Conservation (phyloP, 2,329 filamentous ascomycete genomes). For the Aspergillus aculeatus region DNA sequence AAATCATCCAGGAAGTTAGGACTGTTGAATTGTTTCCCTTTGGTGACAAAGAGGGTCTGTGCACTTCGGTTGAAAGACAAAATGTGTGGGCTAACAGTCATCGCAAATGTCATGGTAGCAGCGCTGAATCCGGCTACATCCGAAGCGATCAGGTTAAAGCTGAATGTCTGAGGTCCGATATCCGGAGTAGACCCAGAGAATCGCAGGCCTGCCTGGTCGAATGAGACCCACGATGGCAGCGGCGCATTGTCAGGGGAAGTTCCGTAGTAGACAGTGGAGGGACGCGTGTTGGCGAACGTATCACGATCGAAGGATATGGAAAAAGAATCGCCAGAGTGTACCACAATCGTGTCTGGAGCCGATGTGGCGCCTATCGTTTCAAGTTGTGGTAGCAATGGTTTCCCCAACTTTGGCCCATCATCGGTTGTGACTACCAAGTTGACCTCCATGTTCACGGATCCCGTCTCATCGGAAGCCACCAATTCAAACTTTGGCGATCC, state of each 20-base stretch:
- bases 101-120: slow-evolving; percentile 63
- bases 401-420: slow-evolving; percentile 36
- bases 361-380: slow-evolving; percentile 37
- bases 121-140: slow-evolving; percentile 77
- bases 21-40: slow-evolving; percentile 54
- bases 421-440: slow-evolving; percentile 67
- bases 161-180: slow-evolving; percentile 69
- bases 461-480: slow-evolving; percentile 66
- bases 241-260: slow-evolving; percentile 75
- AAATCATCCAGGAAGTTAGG: slow-evolving; percentile 53
- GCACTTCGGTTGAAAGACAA: slow-evolving; percentile 62
- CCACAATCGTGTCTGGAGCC: slow-evolving; percentile 38
- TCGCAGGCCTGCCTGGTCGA: slow-evolving; percentile 61
- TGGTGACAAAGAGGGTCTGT: slow-evolving; percentile 58
- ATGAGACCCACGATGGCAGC: slow-evolving; percentile 80
- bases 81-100: slow-evolving; percentile 70
- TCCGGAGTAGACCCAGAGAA: slow-evolving; percentile 72
- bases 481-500: slow-evolving; percentile 64
- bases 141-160: slow-evolving; percentile 71
- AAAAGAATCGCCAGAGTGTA: slow-evolving; percentile 51
- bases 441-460: slow-evolving; percentile 62
- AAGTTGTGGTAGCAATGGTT: slow-evolving; percentile 38
- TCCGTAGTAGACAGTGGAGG: slow-evolving; percentile 69
- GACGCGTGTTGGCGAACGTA: slow-evolving; percentile 62
- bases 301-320: slow-evolving; percentile 67